Conservation (phyloP, 805 yeast genomes). For the Metschnikowia cerradonensis region DNA sequence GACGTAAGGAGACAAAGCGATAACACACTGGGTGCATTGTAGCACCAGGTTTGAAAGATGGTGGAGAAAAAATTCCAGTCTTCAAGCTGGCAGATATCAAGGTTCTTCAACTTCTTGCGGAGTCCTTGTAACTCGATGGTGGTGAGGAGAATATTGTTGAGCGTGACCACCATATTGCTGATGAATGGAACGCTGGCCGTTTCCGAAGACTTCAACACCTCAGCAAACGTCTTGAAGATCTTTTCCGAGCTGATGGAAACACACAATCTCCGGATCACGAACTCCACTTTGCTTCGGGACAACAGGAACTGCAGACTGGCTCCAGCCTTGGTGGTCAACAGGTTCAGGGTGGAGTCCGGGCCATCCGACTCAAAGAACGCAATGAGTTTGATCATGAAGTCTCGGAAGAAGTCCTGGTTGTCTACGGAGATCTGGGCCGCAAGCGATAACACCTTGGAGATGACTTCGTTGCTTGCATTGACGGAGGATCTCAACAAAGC, state of each 20-base stretch:
- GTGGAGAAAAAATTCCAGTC: constrained; percentile 70
- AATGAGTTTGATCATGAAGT: constrained; percentile 69
- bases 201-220: constrained; percentile 52
- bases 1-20: constrained; percentile 83
- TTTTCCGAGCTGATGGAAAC: constrained; percentile 76
- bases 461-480: constrained; percentile 72
- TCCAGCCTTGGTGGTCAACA: not conserved
- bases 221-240: constrained; percentile 75
- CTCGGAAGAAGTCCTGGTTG: constrained; percentile 70
- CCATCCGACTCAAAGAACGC: constrained; percentile 64
- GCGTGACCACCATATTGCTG: constrained; percentile 76
- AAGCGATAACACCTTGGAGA: constrained; percentile 65
- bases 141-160: constrained; percentile 80
- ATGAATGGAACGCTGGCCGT: constrained; percentile 66
- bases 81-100: constrained; percentile 50
- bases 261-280: constrained; percentile 80
- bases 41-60: constrained; percentile 87
- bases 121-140: constrained; percentile 74
- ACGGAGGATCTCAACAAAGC: constrained; percentile 69
- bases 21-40: constrained; percentile 82
- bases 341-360: constrained; percentile 10
- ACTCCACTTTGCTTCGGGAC: constrained; percentile 60
- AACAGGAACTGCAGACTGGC: constrained; percentile 23
- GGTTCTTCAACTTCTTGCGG: constrained; percentile 57
- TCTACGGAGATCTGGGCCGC: constrained; percentile 72